phyloP scores from a whole-genome alignment of 352 stramenopile species.

The Globisporangium mamillatum region DNA sequence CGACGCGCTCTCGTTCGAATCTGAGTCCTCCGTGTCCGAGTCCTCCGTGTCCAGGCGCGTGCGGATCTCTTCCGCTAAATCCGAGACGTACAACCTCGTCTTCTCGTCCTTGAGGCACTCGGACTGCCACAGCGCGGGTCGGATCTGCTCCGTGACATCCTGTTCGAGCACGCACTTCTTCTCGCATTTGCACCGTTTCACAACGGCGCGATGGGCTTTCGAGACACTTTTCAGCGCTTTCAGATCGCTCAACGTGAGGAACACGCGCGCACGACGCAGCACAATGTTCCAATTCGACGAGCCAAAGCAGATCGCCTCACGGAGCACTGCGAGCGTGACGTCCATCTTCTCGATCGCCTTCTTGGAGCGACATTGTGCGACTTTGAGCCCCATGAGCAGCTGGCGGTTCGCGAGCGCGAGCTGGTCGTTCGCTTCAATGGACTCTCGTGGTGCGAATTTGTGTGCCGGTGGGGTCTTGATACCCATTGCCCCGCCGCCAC shows the following conservation, averaged over 20 bases:
- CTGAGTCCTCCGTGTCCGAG: constrained; percentile 18
- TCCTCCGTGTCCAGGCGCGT: constrained; percentile 38
- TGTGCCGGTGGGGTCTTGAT: constrained; percentile 52
- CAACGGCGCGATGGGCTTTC: constrained; percentile 23
- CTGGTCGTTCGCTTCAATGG: constrained; percentile 62
- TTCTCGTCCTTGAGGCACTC: constrained; percentile 49
- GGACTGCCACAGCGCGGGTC: constrained; percentile 39
- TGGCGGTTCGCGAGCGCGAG: constrained; percentile 60
- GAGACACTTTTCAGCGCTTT: constrained; percentile 34
- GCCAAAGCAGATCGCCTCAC: constrained; percentile 36
- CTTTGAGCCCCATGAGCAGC: constrained; percentile 67
- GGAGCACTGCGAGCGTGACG: constrained; percentile 42
- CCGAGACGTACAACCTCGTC: constrained; percentile 42
- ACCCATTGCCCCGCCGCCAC: constrained; percentile 22
- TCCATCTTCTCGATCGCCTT: constrained; percentile 60
- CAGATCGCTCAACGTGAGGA: constrained; percentile 50
- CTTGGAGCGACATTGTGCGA: constrained; percentile 54
- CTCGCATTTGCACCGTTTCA: constrained; percentile 29
- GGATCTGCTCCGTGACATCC: constrained; percentile 5
- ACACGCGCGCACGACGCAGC: constrained; percentile 20
- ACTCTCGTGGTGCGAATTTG: constrained; percentile 61
- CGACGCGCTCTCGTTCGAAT: constrained; percentile 1
- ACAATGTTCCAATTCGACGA: constrained; percentile 28
- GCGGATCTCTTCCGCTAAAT: constrained; percentile 55
- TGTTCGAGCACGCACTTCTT: constrained; percentile 27